Evolutionary conservation across 768 basidiomycete species (phyloP).

Genomic region (Trametes punicea): DNA sequence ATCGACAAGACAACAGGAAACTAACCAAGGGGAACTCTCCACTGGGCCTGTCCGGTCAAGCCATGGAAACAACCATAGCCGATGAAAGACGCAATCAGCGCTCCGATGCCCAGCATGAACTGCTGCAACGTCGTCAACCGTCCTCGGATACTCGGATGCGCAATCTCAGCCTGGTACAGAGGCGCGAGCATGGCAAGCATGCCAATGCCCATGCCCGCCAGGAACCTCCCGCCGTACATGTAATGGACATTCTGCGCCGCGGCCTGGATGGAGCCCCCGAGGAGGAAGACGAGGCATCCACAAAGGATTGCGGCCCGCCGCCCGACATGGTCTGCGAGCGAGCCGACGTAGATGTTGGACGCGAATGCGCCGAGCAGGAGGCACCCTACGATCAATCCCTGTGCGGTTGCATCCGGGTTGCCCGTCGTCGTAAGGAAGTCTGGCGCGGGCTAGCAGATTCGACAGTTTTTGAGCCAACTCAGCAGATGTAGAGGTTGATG

Average conservation of each 20-base stretch:
- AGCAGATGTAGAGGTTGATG: too few relatives aligned
- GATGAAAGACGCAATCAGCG: constrained; percentile 46
- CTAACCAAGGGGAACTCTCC: constrained; percentile 48
- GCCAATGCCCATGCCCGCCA: constrained; percentile 42
- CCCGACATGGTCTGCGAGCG: constrained; percentile 22
- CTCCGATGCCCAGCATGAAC: constrained; percentile 46
- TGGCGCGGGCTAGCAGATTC: constrained; percentile 15
- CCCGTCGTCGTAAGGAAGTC: constrained; percentile 21
- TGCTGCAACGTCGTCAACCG: constrained; percentile 52
- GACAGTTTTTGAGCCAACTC: not conserved
- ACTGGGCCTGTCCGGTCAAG: constrained; percentile 35
- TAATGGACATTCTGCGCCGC: constrained; percentile 44
- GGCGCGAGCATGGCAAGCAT: constrained; percentile 50
- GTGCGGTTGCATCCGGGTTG: constrained; percentile 19
- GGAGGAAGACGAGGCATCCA: constrained; percentile 26
- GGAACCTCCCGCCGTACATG: constrained; percentile 50
- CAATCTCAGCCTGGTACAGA: constrained; percentile 59
- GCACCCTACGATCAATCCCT: constrained; percentile 25
- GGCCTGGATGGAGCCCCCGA: constrained; percentile 46
- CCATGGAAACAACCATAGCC: constrained; percentile 26
- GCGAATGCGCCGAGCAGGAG: constrained; percentile 27
- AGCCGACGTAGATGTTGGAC: constrained; percentile 23
- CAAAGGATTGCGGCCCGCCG: constrained; percentile 22
- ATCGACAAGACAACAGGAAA: not conserved
- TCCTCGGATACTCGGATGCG: constrained; percentile 54